Evolutionary conservation across 2,329 filamentous ascomycete species (phyloP).

Genomic region (Pseudopyricularia javanii): DNA sequence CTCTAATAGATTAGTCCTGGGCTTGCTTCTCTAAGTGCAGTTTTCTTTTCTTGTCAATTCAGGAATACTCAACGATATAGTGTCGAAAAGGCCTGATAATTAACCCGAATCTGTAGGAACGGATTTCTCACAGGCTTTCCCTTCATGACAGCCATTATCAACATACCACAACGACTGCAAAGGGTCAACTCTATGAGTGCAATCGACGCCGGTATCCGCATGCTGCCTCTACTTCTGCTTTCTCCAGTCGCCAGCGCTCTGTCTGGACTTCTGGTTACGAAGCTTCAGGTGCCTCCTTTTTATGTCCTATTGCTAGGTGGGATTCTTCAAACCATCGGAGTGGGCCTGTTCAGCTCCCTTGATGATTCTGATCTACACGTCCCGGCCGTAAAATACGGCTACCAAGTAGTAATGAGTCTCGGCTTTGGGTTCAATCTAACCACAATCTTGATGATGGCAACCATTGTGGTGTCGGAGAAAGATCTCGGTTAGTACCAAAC

Average conservation of each 20-base stretch:
- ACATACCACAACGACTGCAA: slow-evolving; percentile 27
- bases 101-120: no score
- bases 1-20: slow-evolving; percentile 16
- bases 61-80: no score
- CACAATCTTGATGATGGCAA: not conserved
- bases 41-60: no score
- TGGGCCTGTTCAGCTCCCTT: not conserved
- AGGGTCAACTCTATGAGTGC: slow-evolving; percentile 24
- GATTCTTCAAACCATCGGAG: not conserved
- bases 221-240: slow-evolving; percentile 25
- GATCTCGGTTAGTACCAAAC: no score
- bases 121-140: slow-evolving; percentile 19
- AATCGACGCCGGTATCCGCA: slow-evolving; percentile 23
- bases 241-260: slow-evolving; percentile 22
- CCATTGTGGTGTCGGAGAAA: not conserved
- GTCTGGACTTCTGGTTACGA: slow-evolving; percentile 20
- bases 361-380: not conserved
- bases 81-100: no score
- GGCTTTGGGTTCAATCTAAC: not conserved
- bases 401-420: slow-evolving; percentile 1
- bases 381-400: not conserved
- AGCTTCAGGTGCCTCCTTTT: not conserved
- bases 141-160: slow-evolving; percentile 21
- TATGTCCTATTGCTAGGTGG: not conserved
- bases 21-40: slow-evolving; percentile 21